These are phyloP conservation scores for Jacaranda mimosifolia DNA, from an alignment of 257 asterid genomes.

Conservation along the genomic window DNA sequence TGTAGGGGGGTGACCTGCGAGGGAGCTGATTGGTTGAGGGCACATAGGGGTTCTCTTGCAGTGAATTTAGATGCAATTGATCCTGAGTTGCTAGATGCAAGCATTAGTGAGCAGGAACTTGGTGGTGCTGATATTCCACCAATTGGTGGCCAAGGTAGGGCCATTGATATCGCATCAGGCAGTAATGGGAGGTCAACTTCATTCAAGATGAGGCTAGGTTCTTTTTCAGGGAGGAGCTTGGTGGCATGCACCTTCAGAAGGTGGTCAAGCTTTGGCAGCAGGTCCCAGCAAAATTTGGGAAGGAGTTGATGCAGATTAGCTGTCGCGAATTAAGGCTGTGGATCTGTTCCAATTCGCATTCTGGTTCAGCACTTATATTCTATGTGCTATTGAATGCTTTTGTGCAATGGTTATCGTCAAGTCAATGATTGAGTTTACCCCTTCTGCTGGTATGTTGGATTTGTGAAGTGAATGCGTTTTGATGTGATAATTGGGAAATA, in stretches of 20 bases:
- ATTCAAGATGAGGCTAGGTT: conserved; percentile 73
- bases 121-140: conserved; percentile 46
- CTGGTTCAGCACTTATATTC: conserved; percentile 19
- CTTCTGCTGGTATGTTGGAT: conserved; percentile 13
- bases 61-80: conserved; percentile 77
- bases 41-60: conserved; percentile 63
- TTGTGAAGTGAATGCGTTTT: conserved; percentile 9
- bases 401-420: background rate
- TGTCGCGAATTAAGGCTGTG: conserved; percentile 22
- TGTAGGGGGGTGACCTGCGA: conserved; percentile 83
- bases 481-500: background rate
- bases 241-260: conserved; percentile 72
- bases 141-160: conserved; percentile 36
- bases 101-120: conserved; percentile 59
- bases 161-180: conserved; percentile 42
- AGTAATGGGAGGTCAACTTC: conserved; percentile 66
- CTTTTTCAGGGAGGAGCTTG: conserved; percentile 63
- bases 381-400: background rate
- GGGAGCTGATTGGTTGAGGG: conserved; percentile 87
- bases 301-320: conserved; percentile 42
- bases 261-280: conserved; percentile 77
- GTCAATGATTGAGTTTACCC: background rate
- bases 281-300: conserved; percentile 53
- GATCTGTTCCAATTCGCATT: conserved; percentile 2
- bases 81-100: conserved; percentile 60